A percentile compares a stretch with the other conserved stretches of the same genome.
These are phyloP conservation scores for Rhizopogon vesiculosus DNA, from an alignment of 768 basidiomycete species.

Conservation along the genomic window DNA sequence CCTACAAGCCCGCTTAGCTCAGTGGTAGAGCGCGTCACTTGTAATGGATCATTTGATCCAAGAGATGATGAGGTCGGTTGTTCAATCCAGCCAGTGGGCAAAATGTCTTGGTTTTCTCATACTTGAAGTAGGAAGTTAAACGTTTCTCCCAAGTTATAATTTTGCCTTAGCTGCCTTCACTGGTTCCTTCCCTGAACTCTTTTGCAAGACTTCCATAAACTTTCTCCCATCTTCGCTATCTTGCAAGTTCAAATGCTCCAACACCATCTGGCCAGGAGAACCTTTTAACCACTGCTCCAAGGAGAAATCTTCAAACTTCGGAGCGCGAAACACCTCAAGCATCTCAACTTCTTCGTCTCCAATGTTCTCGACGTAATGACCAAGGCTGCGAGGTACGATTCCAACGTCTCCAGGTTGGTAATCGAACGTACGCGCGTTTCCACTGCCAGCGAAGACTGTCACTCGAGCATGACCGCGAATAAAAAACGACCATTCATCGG, in stretches of 20 bases:
- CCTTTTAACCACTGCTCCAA: background rate
- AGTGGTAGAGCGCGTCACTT: slow-evolving; percentile 43
- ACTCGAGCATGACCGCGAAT: slow-evolving; percentile 28
- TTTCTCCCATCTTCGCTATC: background rate
- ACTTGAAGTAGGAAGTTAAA: too few relatives aligned
- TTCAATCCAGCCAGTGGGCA: slow-evolving; percentile 42
- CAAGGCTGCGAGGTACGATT: slow-evolving; percentile 1
- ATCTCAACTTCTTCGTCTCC: background rate
- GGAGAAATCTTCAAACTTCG: background rate
- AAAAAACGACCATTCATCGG: slow-evolving; percentile 31
- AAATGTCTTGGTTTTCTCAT: too few relatives aligned
- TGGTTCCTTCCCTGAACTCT: background rate
- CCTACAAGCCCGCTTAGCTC: slow-evolving; percentile 33
- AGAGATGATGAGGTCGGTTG: slow-evolving; percentile 39
- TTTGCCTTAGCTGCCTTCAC: background rate
- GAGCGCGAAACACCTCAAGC: slow-evolving; percentile 1
- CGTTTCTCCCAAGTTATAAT: background rate
- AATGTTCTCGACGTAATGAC: slow-evolving; percentile 2
- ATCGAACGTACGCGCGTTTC: slow-evolving; percentile 34
- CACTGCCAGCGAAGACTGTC: slow-evolving; percentile 30
- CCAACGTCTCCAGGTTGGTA: slow-evolving; percentile 23
- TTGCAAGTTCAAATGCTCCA: background rate
- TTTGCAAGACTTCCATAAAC: slow-evolving; percentile 1
- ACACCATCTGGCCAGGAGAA: background rate
- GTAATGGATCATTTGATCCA: slow-evolving; percentile 11